Evolutionary conservation across 192 early-diverging fungal genomes (phyloP).

Genomic region (Phycomyces nitens): DNA sequence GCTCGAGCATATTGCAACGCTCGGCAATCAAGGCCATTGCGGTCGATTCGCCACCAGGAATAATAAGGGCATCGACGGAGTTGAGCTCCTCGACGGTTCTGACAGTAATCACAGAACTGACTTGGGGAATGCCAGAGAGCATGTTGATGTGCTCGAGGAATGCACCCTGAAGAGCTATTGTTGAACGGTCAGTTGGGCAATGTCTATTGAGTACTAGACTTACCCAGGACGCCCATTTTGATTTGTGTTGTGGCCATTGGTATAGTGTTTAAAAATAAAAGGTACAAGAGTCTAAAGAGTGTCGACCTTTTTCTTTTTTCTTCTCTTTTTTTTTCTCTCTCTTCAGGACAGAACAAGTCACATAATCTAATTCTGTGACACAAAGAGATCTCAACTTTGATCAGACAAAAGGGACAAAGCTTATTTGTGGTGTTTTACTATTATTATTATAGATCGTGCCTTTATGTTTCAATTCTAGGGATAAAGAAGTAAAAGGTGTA

Average conservation of each 20-base stretch:
- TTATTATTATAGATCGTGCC: no score
- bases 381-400: no score
- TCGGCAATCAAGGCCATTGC: constrained; percentile 92
- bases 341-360: no score
- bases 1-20: constrained; percentile 74
- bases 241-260: not conserved
- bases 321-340: no score
- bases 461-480: no score
- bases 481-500: no score
- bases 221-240: not conserved
- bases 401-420: no score
- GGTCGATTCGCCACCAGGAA: constrained; percentile 95
- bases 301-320: no score
- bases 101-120: constrained; percentile 54
- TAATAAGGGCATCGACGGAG: constrained; percentile 81
- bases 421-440: no score
- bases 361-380: no score
- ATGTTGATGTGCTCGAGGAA: constrained; percentile 89
- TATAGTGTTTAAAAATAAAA: no score
- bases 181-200: not conserved
- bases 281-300: no score
- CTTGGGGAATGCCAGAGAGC: constrained; percentile 65
- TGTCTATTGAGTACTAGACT: not conserved
- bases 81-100: constrained; percentile 69
- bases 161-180: constrained; percentile 89